Evolutionary conservation across 257 asterid genomes (phyloP).

Genomic region (Solanum sejunctum): DNA sequence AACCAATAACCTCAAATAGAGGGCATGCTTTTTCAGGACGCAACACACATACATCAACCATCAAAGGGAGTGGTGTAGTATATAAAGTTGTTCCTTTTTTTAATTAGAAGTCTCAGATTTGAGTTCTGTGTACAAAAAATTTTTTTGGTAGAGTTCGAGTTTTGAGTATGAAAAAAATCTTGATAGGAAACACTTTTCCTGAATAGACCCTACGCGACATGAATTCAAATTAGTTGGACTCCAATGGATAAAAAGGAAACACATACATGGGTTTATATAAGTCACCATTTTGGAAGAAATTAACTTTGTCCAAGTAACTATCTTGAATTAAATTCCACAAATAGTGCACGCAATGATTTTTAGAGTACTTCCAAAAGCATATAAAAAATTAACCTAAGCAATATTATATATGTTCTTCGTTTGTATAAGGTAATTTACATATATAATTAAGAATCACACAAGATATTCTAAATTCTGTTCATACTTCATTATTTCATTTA

Average conservation of each 20-base stretch:
- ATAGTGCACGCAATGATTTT: neutral
- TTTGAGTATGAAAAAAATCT: too few relatives aligned
- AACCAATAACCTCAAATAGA: neutral
- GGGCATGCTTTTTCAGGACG: neutral
- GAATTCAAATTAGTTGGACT: too few relatives aligned
- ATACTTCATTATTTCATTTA: neutral
- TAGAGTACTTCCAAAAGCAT: neutral
- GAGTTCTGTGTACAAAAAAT: too few relatives aligned
- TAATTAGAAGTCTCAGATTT: too few relatives aligned
- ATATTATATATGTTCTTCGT: neutral
- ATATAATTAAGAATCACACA: neutral
- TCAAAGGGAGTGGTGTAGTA: too few relatives aligned
- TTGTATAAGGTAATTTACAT: neutral
- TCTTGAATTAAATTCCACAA: neutral
- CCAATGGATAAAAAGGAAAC: too few relatives aligned
- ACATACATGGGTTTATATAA: too few relatives aligned
- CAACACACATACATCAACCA: too few relatives aligned
- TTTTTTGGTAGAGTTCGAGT: too few relatives aligned
- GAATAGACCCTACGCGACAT: too few relatives aligned
- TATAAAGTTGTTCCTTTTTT: too few relatives aligned
- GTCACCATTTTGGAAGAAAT: neutral
- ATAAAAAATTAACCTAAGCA: neutral
- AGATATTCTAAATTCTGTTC: neutral
- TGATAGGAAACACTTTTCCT: too few relatives aligned
- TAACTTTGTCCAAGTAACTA: neutral